Evolutionary conservation across 768 basidiomycete genomes (phyloP).

Genomic region (Russula griseocarnosa): DNA sequence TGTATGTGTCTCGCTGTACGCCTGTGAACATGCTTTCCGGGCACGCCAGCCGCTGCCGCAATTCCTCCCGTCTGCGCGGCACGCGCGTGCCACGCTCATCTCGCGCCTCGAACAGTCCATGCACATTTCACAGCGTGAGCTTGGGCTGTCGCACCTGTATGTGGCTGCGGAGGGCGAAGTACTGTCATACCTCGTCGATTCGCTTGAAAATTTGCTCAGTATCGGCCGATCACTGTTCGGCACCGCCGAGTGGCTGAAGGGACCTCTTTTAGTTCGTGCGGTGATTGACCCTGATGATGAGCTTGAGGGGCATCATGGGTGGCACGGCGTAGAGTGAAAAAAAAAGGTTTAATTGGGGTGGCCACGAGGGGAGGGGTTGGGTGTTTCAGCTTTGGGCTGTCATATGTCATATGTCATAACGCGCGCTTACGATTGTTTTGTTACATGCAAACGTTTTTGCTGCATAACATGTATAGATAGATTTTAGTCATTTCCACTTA

Average conservation of each 20-base stretch:
- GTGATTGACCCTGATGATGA: slow-evolving; percentile 1
- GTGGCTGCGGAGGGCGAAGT: slow-evolving; percentile 44
- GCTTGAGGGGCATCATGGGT: neutral
- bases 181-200: slow-evolving; percentile 41
- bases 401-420: too few species aligned
- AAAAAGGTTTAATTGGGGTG: neutral
- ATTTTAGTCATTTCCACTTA: neutral
- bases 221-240: slow-evolving; percentile 44
- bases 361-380: neutral
- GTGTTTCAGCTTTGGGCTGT: neutral
- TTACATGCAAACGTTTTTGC: neutral
- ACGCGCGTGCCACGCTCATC: slow-evolving; percentile 40
- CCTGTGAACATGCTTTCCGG: slow-evolving; percentile 47
- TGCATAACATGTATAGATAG: neutral
- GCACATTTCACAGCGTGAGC: slow-evolving; percentile 30
- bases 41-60: slow-evolving; percentile 47
- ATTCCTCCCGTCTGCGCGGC: slow-evolving; percentile 45
- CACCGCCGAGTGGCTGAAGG: slow-evolving; percentile 42
- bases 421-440: neutral
- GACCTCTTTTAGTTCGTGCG: neutral
- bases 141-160: slow-evolving; percentile 41
- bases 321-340: neutral
- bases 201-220: slow-evolving; percentile 42
- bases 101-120: slow-evolving; percentile 38
- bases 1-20: slow-evolving; percentile 47